Percentiles rank a stretch among this genome's conserved stretches.
Conservation (phyloP, 2,329 filamentous ascomycete species). For the Fusarium praegraminearum region DNA sequence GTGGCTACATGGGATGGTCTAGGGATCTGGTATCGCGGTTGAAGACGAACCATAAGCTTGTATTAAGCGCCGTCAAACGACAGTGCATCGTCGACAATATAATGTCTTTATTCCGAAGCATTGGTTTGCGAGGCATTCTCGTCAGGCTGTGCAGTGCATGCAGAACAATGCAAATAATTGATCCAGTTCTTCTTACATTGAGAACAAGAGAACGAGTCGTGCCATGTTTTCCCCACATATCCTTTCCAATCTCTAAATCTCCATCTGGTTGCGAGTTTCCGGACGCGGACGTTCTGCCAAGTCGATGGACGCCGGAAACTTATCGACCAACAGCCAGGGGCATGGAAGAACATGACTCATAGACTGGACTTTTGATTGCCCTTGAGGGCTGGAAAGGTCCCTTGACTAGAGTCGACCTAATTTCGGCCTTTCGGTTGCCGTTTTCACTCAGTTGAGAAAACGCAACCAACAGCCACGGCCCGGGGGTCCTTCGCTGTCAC, state of each 20-base stretch:
- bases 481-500: constrained; percentile 1
- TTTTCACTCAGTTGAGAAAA: constrained; percentile 8
- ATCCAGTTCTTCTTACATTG: not conserved
- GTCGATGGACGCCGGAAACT: not conserved
- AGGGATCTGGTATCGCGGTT: constrained; percentile 29
- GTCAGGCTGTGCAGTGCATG: constrained; percentile 4
- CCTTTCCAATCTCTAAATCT: constrained; percentile 9
- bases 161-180: not conserved
- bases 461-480: constrained; percentile 27
- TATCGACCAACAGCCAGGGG: constrained; percentile 2
- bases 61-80: constrained; percentile 41
- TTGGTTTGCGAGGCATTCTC: constrained; percentile 29
- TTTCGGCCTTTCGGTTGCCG: constrained; percentile 11
- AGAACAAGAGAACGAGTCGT: not conserved
- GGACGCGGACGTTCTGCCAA: constrained; percentile 5
- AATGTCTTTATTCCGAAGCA: not conserved
- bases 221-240: constrained; percentile 2
- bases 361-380: constrained; percentile 9
- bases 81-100: constrained; percentile 1
- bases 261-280: constrained; percentile 6
- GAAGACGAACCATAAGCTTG: constrained; percentile 43
- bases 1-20: constrained; percentile 17
- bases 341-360: not conserved
- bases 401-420: not conserved
- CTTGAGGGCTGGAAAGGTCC: constrained; percentile 7